phyloP scores from a whole-genome alignment of 768 basidiomycete species.

The Agaricus subrufescens region DNA sequence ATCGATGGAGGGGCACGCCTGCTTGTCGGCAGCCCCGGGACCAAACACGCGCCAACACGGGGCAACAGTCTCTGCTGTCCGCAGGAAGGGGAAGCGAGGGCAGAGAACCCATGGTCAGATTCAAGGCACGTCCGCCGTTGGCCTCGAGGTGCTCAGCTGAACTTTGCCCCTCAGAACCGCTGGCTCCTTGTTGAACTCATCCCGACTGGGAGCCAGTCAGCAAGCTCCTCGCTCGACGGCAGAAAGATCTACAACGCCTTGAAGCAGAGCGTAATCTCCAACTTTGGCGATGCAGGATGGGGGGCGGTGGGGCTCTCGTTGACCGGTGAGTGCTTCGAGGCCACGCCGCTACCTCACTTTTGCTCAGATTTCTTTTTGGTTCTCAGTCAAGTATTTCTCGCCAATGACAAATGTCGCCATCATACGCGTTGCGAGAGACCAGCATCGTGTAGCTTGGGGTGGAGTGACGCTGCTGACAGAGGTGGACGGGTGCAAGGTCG shows the following conservation, averaged over 20 bases:
- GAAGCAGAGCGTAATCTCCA: slow-evolving; percentile 59
- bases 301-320: slow-evolving; percentile 71
- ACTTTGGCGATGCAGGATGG: slow-evolving; percentile 88
- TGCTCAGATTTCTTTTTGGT: background rate
- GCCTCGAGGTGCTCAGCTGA: slow-evolving; percentile 51
- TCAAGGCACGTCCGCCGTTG: slow-evolving; percentile 50
- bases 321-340: slow-evolving; percentile 43
- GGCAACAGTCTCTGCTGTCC: too few relatives aligned
- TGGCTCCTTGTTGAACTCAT: slow-evolving; percentile 89
- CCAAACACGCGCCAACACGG: too few relatives aligned
- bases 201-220: slow-evolving; percentile 20
- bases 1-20: too few relatives aligned
- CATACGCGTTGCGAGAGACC: slow-evolving; percentile 79
- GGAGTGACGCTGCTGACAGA: slow-evolving; percentile 65
- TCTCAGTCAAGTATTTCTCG: slow-evolving; percentile 82
- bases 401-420: slow-evolving; percentile 81
- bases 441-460: slow-evolving; percentile 76
- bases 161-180: slow-evolving; percentile 54
- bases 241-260: slow-evolving; percentile 67
- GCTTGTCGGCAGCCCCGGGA: too few relatives aligned
- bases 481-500: slow-evolving; percentile 52
- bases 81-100: too few relatives aligned
- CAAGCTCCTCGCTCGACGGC: slow-evolving; percentile 36
- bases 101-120: slow-evolving; percentile 41
- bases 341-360: background rate